A percentile compares a stretch with the other conserved stretches of the same genome.
phyloP scores from a whole-genome alignment of 1,284 basidiomycete species.

The Cystobasidium pallidum region DNA sequence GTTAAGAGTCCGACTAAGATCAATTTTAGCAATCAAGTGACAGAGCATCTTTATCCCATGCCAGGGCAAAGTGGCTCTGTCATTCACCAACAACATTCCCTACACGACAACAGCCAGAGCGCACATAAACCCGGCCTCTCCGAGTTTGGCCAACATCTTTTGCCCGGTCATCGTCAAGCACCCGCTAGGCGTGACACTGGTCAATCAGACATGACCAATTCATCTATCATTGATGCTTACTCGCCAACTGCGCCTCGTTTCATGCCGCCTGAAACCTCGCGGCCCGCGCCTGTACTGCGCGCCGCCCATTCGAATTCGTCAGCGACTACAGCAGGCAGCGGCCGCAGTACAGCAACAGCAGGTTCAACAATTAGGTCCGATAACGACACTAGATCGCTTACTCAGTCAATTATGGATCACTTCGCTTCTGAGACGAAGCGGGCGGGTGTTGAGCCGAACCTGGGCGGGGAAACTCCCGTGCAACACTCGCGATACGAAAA shows the following conservation, averaged over 20 bases:
- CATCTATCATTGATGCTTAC: conserved; percentile 34
- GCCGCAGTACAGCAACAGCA: conserved; percentile 26
- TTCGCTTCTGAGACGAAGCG: conserved; percentile 29
- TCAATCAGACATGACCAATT: conserved; percentile 4
- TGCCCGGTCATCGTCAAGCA: not conserved
- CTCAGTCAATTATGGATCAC: conserved; percentile 36
- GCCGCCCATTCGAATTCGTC: not conserved
- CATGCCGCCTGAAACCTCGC: not conserved
- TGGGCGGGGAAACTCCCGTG: not conserved
- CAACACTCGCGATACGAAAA: not conserved
- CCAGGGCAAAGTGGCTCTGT: conserved; percentile 56
- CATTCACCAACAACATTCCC: conserved; percentile 43
- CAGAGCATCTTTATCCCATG: conserved; percentile 71
- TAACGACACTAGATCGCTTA: conserved; percentile 30
- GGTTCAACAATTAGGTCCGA: conserved; percentile 19
- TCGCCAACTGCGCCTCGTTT: not conserved
- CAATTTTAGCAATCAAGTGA: conserved; percentile 72
- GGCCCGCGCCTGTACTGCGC: conserved; percentile 30
- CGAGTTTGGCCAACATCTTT: conserved; percentile 25
- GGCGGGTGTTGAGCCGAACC: no score
- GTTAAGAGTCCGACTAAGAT: conserved; percentile 62
- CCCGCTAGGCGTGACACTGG: conserved; percentile 5
- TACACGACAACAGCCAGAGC: conserved; percentile 16
- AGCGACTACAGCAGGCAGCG: conserved; percentile 8
- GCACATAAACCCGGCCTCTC: not conserved